These are phyloP conservation scores for Fusarium tricinctum DNA, from an alignment of 2,329 filamentous ascomycete species.

Conservation along the genomic window DNA sequence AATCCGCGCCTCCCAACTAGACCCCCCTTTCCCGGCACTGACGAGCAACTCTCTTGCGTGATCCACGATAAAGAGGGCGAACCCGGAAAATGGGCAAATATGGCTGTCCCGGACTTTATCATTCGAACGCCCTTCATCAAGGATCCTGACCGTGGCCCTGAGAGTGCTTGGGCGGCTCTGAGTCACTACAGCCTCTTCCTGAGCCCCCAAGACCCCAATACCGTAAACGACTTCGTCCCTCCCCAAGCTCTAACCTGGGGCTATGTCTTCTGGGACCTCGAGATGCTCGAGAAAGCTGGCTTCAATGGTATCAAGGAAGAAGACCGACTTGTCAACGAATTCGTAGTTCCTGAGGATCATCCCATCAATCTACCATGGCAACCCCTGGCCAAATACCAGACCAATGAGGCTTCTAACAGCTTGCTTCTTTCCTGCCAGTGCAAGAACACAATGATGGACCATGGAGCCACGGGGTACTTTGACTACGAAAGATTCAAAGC, in stretches of 20 bases:
- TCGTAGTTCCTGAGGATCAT: neutral
- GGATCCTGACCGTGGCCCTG: constrained; percentile 17
- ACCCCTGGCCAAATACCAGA: neutral
- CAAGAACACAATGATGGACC: neutral
- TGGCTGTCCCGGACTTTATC: neutral
- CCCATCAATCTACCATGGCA: neutral
- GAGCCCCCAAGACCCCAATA: neutral
- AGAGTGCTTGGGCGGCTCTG: constrained; percentile 7
- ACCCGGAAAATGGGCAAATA: neutral
- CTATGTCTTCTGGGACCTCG: constrained; percentile 30
- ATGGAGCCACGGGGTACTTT: constrained; percentile 15
- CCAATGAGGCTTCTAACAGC: neutral
- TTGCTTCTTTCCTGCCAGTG: neutral
- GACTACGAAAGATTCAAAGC: constrained; percentile 4
- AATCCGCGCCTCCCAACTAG: neutral
- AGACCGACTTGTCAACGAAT: neutral
- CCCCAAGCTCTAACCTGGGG: neutral
- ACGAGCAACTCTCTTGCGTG: constrained; percentile 5
- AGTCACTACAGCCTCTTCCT: neutral
- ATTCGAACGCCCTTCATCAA: constrained; percentile 24
- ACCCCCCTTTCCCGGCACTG: neutral
- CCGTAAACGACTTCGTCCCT: neutral
- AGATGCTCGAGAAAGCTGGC: constrained; percentile 11
- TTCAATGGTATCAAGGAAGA: neutral
- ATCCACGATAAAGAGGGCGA: neutral